Evolutionary conservation across 768 basidiomycete genomes (phyloP).

Genomic region (Stropharia rugosoannulata): DNA sequence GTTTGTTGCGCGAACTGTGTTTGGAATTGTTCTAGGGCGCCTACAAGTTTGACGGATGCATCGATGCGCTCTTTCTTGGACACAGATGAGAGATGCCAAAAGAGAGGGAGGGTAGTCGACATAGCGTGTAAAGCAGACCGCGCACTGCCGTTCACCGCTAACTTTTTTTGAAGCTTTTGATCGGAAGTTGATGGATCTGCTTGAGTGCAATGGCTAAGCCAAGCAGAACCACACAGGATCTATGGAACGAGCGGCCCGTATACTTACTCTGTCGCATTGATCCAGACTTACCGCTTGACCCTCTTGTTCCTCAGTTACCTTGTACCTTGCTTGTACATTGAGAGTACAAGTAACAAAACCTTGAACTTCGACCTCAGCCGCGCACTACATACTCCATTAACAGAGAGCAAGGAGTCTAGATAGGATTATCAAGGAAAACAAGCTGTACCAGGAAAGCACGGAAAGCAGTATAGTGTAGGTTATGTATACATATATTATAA

Average conservation of each 20-base stretch:
- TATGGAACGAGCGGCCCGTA: neutral
- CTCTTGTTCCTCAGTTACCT: too few relatives aligned
- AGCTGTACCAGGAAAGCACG: too few relatives aligned
- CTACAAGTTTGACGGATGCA: constrained; percentile 83
- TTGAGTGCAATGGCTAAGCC: neutral
- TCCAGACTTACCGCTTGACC: too few relatives aligned
- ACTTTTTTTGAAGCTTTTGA: constrained; percentile 19
- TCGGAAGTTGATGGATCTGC: constrained; percentile 5
- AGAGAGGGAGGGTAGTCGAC: constrained; percentile 88
- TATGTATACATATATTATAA: too few relatives aligned
- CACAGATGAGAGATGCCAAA: constrained; percentile 89
- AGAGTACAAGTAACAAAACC: neutral
- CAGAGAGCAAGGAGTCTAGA: neutral
- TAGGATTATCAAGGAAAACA: too few relatives aligned
- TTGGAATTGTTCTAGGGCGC: constrained; percentile 85
- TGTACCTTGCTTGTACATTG: too few relatives aligned
- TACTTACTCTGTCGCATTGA: too few relatives aligned
- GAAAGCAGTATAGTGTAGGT: too few relatives aligned
- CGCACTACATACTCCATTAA: neutral
- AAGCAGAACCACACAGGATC: constrained; percentile 4
- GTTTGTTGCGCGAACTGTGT: constrained; percentile 52
- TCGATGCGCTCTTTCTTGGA: constrained; percentile 78
- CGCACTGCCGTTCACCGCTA: neutral
- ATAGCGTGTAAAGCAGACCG: constrained; percentile 34
- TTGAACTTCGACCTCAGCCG: neutral